Base-by-base conservation (phyloP, 2,329 filamentous ascomycete species). In the Ceratocystiopsis sp. region DNA sequence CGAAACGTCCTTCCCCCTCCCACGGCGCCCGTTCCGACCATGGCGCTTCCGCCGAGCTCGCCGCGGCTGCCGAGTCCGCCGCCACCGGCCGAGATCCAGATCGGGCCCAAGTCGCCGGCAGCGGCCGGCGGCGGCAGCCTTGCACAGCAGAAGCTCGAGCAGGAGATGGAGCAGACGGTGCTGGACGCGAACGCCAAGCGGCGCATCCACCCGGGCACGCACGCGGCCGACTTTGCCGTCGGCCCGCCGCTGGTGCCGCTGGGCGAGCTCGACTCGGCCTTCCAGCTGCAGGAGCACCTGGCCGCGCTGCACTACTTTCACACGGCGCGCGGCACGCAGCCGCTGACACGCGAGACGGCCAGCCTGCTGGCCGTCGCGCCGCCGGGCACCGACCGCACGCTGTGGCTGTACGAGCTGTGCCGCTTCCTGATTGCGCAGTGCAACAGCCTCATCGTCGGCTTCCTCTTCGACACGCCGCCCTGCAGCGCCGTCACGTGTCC, bases 381-480 rank as follows among this genome's bases (percentile, higher is more conserved):
- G 0, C 71, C 78, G 18, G 80, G 81, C 45, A 79, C 91, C 50
- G 86, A 95, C 57, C 78, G 79, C 51, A 84, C 83, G 11, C 73
- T 96, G 37, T 98, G 91, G 91, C 79, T 96, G 38, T 98, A 96
- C 64, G 91, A 98, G 63, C 80, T 98, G 41, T 95, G 86, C 56
- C 86, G 91, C 48, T 94, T 96, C 59, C 77, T 98, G 46, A 93
- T 89, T 42, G 82, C 89, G 51, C 87, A 95, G 62, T 89, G 85
- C 59, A 98, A 98, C 65, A 78, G 79, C 49, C 74, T 98, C 44
- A 84, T 96, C 51, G 78, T 94, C 46, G 85, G 84, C 49, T 89
- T 98, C 55, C 85, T 98, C 54, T 84, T 86, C 57, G 91, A 96
- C 61, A 72, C 70, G 37, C 89, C 89, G 8, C 80, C 89, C 3